Base-by-base conservation (phyloP, 169 alveolate species). In the Plasmodium coatneyi region DNA sequence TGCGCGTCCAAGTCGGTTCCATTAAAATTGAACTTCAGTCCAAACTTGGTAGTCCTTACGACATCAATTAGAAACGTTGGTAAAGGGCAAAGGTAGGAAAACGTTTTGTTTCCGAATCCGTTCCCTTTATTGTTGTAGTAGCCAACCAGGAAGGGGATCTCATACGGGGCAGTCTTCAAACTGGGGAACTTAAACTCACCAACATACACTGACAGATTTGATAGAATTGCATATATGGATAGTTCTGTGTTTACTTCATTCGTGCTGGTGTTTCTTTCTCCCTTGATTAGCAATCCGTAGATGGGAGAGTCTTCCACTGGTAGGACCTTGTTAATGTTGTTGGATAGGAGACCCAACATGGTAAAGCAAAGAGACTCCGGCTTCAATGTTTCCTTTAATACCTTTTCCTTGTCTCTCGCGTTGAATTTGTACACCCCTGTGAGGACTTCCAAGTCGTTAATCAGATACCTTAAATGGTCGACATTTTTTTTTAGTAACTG, bases 301-400 rank as follows among this genome's bases (percentile, higher is more conserved):
- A 89, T 56, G 12, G 94, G 90, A 5, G 94, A 32, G 32, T 70
- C 74, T 3, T 89, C 74, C 30, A 89, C 71, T 34, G 43, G 39
- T 36, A 89, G 14, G 14, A 60, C 25, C 43, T 89, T 43, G 32
- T 89, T 78, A 56, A 89, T 60, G 71, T 34, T 22, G 80, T 52
- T 19, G 39, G 39, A 7, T 80, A 89, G 19, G 2, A 89, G 54
- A 9, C 94, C 94, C 12, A 46, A 41, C 32, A 89, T 36, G 43
- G 89, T 89, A 89, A 79, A 89, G 34, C 94, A 89, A 14, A 89
- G 39, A 2, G 94, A 89, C 49, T 52, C 90, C 9, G 87, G 87
- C 71, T 89, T 89, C 56, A 89, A 52, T 0, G 94, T 89, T 41
- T 89, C 94, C 79, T 66, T 89, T 79, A 89, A 89, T 30, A 89